Evolutionary conservation across 192 early-diverging fungal genomes (phyloP).

Genomic region (Obelidium mucronatum): DNA sequence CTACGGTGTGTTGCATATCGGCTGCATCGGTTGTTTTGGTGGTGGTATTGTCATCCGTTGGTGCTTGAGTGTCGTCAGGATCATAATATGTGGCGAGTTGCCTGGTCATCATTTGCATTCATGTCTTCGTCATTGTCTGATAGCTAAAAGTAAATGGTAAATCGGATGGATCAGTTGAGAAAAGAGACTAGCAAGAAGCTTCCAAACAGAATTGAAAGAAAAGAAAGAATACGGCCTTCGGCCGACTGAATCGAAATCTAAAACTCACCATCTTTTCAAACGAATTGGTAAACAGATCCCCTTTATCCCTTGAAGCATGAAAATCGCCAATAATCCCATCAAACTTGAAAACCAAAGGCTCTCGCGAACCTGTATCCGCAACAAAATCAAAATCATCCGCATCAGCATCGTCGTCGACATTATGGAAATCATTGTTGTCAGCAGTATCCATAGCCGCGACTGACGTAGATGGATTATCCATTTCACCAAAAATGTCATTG

Average conservation of each 20-base stretch:
- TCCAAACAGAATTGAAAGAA: too few species aligned
- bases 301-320: not conserved
- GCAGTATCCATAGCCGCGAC: not conserved
- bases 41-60: not conserved
- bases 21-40: not conserved
- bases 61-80: not conserved
- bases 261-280: conserved; percentile 7
- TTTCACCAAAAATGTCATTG: conserved; percentile 49
- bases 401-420: not conserved
- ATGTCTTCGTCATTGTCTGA: conserved; percentile 10
- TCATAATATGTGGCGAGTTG: not conserved
- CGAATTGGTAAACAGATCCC: conserved; percentile 22
- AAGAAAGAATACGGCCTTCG: not conserved
- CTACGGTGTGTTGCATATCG: not conserved
- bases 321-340: conserved; percentile 26
- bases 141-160: not conserved
- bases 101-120: not conserved
- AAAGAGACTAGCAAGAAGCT: too few species aligned
- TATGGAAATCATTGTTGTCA: not conserved
- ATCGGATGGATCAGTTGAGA: not conserved
- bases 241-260: too few species aligned
- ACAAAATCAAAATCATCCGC: not conserved
- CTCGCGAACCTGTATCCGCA: not conserved
- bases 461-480: too few species aligned
- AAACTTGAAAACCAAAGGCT: not conserved